Evolutionary conservation across 2,329 filamentous ascomycete genomes (phyloP), one percentile per base, ranked within the genome.

Genomic region (Fusarium sp.): DNA sequence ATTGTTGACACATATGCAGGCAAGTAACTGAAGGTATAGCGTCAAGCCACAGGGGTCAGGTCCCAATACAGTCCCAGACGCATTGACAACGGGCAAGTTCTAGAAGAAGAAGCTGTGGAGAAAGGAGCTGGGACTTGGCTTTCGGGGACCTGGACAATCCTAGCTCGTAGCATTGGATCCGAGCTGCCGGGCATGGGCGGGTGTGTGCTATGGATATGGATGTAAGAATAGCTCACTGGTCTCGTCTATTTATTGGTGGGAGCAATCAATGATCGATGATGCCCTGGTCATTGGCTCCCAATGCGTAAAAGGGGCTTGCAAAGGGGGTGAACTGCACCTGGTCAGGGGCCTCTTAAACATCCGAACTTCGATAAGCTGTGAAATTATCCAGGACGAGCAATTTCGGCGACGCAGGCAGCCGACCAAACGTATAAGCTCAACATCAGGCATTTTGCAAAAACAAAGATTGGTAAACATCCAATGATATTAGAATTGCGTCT

Each of bases 301-400:
- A 33, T 31, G 46, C 28, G 46, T 17, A 46, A 65, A 65, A 65
- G 62, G 62, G 62, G 62, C 54, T 61, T 54, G 39, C 38, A 65
- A 65, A 67, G 57, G 62, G 54, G 57, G 36, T 47, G 42, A 66
- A 40, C 36, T 24, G 54, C 28, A 49, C 61, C 64, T 44, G 57
- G 69, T 56, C 51, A 51, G 53, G 56, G 47, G 31, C 33, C 19
- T 38, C 26, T 44, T 45, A 58, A 24, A 59, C 34, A 50, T 46
- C 39, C 62, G 60, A 67, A 60, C 63, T 69, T 67, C 57, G 59
- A 62, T 39, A 52, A 47, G 54, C 39, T 63, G 55, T 58, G 60
- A 72, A 60, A 72, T 73, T 71, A 62, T 73, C 53, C 56, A 65
- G 67, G 60, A 51, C 50, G 42, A 62, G 69, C 60, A 74, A 73